These are phyloP conservation scores for Colletotrichum tropicicola DNA, from an alignment of 2,329 filamentous ascomycete species.

Conservation along the genomic window DNA sequence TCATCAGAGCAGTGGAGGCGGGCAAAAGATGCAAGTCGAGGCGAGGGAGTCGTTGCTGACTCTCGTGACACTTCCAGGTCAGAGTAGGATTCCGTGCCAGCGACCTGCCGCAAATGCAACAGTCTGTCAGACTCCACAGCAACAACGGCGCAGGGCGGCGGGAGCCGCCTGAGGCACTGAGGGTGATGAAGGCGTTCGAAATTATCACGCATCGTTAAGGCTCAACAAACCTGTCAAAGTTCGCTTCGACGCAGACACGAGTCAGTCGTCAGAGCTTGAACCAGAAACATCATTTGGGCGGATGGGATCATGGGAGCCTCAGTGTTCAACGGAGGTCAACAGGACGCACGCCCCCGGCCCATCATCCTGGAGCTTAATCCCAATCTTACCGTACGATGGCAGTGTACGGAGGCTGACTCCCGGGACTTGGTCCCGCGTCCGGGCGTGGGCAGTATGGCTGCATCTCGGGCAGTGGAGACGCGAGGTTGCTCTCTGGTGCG, in stretches of 20 bases:
- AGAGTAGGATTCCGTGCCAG: conserved; percentile 21
- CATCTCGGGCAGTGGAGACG: conserved; percentile 13
- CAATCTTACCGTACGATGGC: conserved; percentile 8
- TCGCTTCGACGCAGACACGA: conserved; percentile 11
- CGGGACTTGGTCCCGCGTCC: conserved; percentile 1
- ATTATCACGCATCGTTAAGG: conserved; percentile 11
- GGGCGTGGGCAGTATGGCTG: neutral
- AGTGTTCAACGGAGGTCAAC: neutral
- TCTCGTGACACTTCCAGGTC: conserved; percentile 4
- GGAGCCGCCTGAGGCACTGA: neutral
- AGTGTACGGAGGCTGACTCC: neutral
- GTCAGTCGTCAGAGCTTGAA: conserved; percentile 20
- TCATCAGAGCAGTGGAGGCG: neutral
- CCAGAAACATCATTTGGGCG: conserved; percentile 4
- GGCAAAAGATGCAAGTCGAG: neutral
- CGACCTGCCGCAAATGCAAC: conserved; percentile 2
- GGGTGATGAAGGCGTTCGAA: conserved; percentile 14
- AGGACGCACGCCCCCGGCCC: neutral
- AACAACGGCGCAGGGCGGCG: neutral
- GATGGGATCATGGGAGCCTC: neutral
- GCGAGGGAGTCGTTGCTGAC: neutral
- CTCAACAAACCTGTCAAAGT: conserved; percentile 18
- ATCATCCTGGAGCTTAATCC: conserved; percentile 17
- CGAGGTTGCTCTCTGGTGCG: conserved; percentile 5
- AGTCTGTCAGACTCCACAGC: neutral